Evolutionary conservation across 2,329 filamentous ascomycete species (phyloP), one percentile per base, ranked within the genome.

Genomic region (Penicillium verrucosum): DNA sequence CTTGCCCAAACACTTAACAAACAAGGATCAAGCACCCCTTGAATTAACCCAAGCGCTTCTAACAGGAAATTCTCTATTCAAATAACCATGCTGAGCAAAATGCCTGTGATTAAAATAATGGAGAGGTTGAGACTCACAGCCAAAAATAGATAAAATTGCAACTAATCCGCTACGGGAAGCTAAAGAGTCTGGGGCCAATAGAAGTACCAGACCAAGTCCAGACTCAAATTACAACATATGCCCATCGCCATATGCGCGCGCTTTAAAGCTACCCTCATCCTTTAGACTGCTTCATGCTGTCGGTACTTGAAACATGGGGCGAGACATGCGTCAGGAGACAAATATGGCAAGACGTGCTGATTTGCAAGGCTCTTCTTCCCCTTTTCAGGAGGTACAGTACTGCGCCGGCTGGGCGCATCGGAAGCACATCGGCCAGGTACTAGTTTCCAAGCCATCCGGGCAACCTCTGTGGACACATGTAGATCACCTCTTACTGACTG

Each of bases 391-490:
- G 34, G 41, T 10, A 27, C 41, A 29, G 34, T 41, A 23, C 38
- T 21, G 29, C 27, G 49, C 34, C 54, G 59, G 60, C 43, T 54
- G 50, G 55, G 44, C 62, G 51, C 56, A 60, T 61, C 54, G 50
- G 60, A 55, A 34, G 21, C 21, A 50, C 53, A 41, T 56, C 37
- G 23, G 56, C 47, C 54, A 51, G 34, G 47, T 34, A 53, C 32
- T 51, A 51, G 54, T 65, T 65, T 61, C 53, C 61, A 65, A 62
- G 59, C 52, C 58, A 64, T 58, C 52, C 49, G 37, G 56, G 27
- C 56, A 45, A 40, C 32, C 37, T 54, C 50, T 40, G 56, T 53
- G 51, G 56, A 29, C 56, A 53, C 54, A 41, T 57, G 51, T 59
- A 55, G 37, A 5, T n/a, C 16, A 50, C 11, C 8, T 36, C 18